Percentiles rank a stretch among this genome's conserved stretches.
Evolutionary conservation across 305 asterid species (phyloP).

Genomic region (Fraxinus angustifolia): DNA sequence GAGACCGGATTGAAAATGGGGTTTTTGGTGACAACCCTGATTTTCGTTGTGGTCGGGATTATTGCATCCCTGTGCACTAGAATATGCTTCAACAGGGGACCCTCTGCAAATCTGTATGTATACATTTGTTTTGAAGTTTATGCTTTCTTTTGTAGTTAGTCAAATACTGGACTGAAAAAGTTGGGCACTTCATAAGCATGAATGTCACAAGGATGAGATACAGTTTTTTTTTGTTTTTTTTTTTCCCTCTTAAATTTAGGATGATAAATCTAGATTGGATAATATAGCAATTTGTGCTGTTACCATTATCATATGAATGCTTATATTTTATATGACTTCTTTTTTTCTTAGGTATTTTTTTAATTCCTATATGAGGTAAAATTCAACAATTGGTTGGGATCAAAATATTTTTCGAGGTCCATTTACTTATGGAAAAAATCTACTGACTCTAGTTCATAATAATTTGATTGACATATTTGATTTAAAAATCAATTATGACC

Average conservation of each 20-base stretch:
- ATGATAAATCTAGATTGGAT: neutral
- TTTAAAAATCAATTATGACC: neutral
- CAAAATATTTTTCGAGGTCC: neutral
- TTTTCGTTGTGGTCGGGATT: conserved; percentile 67
- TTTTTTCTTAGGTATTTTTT: neutral
- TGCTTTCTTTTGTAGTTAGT: neutral
- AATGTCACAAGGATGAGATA: neutral
- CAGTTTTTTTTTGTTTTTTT: neutral
- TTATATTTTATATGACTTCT: neutral
- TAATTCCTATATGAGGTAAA: neutral
- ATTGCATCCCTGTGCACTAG: conserved; percentile 66
- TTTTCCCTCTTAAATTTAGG: neutral
- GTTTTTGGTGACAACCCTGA: conserved; percentile 68
- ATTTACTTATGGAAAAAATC: neutral
- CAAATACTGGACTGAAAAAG: neutral
- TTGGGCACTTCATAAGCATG: neutral
- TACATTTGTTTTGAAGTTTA: neutral
- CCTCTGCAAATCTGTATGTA: conserved; percentile 85
- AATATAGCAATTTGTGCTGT: neutral
- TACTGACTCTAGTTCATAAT: neutral
- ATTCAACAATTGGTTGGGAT: neutral
- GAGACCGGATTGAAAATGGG: conserved; percentile 52
- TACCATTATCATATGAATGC: neutral
- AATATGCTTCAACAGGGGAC: conserved; percentile 91
- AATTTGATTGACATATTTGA: neutral